Conservation (phyloP, 2,329 filamentous ascomycete genomes). For the Trichoderma polysporum region DNA sequence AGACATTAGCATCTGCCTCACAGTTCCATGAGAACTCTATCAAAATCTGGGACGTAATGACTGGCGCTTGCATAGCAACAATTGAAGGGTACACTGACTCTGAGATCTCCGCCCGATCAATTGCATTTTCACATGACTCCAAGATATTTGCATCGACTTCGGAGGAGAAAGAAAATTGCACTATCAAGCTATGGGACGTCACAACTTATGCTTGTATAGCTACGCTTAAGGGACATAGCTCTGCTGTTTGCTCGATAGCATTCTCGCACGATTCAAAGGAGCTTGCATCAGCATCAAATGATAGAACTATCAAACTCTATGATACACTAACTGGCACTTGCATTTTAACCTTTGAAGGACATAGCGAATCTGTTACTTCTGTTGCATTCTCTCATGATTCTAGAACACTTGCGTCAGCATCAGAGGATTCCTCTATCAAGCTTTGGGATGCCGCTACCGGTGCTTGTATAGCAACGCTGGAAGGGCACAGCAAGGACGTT, state of each 20-base stretch:
- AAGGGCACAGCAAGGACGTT: neutral
- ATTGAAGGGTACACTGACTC: neutral
- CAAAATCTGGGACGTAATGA: neutral
- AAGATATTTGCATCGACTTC: neutral
- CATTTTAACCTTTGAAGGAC: neutral
- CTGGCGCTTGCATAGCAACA: neutral
- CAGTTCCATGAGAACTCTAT: neutral
- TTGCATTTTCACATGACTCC: neutral
- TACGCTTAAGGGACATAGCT: neutral
- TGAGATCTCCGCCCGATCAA: too few species aligned
- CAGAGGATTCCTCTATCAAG: neutral
- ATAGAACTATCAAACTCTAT: too few species aligned
- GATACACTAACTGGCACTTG: neutral
- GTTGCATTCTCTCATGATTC: neutral
- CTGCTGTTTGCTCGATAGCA: neutral
- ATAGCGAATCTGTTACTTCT: neutral
- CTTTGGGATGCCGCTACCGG: neutral
- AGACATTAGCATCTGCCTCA: neutral
- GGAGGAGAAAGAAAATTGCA: too few species aligned
- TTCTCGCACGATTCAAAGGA: neutral
- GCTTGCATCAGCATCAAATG: neutral
- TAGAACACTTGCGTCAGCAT: neutral
- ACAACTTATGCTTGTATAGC: neutral
- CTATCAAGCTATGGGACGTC: neutral
- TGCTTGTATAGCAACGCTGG: neutral